Evolutionary conservation across 257 asterid genomes (phyloP).

Genomic region (Solanum bulbocastanum): DNA sequence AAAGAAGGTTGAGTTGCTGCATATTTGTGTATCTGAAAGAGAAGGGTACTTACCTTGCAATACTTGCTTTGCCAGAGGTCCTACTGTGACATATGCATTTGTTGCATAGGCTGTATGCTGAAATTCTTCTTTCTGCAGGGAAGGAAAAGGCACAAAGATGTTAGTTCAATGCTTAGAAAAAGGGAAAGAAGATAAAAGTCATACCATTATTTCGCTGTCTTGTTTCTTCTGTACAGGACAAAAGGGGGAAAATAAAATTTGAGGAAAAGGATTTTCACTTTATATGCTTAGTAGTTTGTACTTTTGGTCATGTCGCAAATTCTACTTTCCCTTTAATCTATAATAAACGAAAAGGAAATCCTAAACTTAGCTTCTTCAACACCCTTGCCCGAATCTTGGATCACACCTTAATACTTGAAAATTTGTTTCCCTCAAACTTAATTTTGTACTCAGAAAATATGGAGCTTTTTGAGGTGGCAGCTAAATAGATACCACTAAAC

Average conservation of each 20-base stretch:
- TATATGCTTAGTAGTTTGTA: not conserved
- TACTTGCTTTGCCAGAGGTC: slow-evolving; percentile 75
- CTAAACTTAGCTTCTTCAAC: not conserved
- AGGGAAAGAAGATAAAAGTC: not conserved
- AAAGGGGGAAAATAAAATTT: not conserved
- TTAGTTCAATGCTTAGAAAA: not conserved
- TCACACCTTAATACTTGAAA: not conserved
- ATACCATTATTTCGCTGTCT: not conserved
- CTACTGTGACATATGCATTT: slow-evolving; percentile 80
- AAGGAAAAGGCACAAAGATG: not conserved
- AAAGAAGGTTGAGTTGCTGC: not conserved
- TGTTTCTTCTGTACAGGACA: not conserved
- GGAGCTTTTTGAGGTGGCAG: not conserved
- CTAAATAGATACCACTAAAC: not conserved
- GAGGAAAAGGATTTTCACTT: not conserved
- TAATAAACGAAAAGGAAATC: not conserved
- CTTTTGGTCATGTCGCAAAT: not conserved
- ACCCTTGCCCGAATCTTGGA: not conserved
- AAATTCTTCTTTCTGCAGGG: slow-evolving; percentile 88
- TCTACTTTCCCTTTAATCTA: not conserved
- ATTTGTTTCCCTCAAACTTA: not conserved
- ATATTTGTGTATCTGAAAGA: not conserved
- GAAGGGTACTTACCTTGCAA: slow-evolving; percentile 52
- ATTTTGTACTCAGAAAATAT: not conserved
- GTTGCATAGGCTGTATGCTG: slow-evolving; percentile 95